These are phyloP conservation scores for Sporisorium exsertum DNA, from an alignment of 1,284 basidiomycete species.

Conservation along the genomic window DNA sequence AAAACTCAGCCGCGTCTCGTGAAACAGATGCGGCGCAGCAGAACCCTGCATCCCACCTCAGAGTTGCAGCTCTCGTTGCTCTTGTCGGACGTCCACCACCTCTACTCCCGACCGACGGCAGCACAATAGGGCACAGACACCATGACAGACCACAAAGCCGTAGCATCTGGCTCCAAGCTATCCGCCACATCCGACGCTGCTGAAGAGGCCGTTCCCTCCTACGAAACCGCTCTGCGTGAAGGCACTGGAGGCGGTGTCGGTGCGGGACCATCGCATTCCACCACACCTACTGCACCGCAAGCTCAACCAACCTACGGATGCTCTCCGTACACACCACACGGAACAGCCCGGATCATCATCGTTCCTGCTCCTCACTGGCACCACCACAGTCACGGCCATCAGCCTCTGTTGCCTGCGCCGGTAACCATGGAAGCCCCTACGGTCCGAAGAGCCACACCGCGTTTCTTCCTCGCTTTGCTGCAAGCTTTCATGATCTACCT, in stretches of 20 bases:
- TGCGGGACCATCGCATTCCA: slow-evolving; percentile 21
- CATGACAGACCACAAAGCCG: not conserved
- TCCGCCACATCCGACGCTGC: not conserved
- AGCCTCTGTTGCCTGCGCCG: slow-evolving; percentile 24
- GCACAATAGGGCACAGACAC: too few relatives aligned
- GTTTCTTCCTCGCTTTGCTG: slow-evolving; percentile 40
- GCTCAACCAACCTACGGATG: slow-evolving; percentile 28
- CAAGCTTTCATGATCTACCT: slow-evolving; percentile 46
- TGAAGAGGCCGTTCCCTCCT: slow-evolving; percentile 50
- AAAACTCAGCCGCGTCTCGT: not conserved
- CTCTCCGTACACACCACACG: slow-evolving; percentile 41
- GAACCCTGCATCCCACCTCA: slow-evolving; percentile 7
- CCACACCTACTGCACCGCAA: not conserved
- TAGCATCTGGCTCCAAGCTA: slow-evolving; percentile 5
- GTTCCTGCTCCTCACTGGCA: slow-evolving; percentile 33
- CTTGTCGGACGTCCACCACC: slow-evolving; percentile 3
- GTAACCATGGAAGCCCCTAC: slow-evolving; percentile 9
- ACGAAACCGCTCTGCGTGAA: slow-evolving; percentile 43
- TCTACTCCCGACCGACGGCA: not conserved
- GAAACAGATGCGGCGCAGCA: not conserved
- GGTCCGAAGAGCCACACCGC: slow-evolving; percentile 22
- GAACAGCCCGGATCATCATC: slow-evolving; percentile 41
- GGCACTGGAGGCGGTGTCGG: slow-evolving; percentile 33
- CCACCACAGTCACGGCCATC: slow-evolving; percentile 8
- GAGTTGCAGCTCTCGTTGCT: not conserved